These are phyloP conservation scores for Annona cherimola DNA, from an alignment of 164 flowering plant species.

Conservation along the genomic window DNA sequence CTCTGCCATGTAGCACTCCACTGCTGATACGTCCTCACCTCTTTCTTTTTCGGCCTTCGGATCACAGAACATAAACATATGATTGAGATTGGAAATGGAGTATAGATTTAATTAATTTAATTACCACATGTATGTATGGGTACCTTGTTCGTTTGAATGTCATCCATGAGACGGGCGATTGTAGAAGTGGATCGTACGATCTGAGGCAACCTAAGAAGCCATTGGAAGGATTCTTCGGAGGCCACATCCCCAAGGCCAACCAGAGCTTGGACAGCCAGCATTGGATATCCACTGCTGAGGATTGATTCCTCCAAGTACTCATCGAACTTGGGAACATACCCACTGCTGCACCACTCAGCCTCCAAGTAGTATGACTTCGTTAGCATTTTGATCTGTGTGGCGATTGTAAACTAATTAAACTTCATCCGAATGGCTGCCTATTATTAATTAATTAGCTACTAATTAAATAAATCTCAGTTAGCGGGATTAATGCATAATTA, in stretches of 20 bases:
- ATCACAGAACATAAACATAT: neutral
- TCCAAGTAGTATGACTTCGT: constrained; percentile 3
- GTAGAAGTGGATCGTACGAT: neutral
- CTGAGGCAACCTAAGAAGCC: constrained; percentile 2
- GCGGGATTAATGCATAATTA: neutral
- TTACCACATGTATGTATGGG: neutral
- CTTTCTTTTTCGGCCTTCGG: constrained; percentile 2
- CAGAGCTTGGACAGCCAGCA: neutral
- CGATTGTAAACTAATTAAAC: too few relatives aligned
- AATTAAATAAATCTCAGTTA: too few relatives aligned
- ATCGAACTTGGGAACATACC: constrained; percentile 6
- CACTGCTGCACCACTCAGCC: constrained; percentile 7
- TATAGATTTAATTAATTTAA: neutral
- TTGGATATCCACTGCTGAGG: neutral
- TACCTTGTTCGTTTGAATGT: constrained; percentile 9
- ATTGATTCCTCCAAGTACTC: constrained; percentile 6
- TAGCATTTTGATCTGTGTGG: constrained; percentile 3
- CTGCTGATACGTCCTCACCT: neutral
- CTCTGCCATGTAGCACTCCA: constrained; percentile 3
- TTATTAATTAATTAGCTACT: too few relatives aligned
- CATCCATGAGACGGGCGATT: constrained; percentile 11
- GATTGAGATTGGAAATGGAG: neutral
- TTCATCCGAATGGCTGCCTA: too few relatives aligned
- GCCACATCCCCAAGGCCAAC: constrained; percentile 5
- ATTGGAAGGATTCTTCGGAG: constrained; percentile 8